Percentiles rank a stretch among this genome's conserved stretches.
Evolutionary conservation across 352 stramenopile species (phyloP).

Genomic region (Globisporangium okanoganense): DNA sequence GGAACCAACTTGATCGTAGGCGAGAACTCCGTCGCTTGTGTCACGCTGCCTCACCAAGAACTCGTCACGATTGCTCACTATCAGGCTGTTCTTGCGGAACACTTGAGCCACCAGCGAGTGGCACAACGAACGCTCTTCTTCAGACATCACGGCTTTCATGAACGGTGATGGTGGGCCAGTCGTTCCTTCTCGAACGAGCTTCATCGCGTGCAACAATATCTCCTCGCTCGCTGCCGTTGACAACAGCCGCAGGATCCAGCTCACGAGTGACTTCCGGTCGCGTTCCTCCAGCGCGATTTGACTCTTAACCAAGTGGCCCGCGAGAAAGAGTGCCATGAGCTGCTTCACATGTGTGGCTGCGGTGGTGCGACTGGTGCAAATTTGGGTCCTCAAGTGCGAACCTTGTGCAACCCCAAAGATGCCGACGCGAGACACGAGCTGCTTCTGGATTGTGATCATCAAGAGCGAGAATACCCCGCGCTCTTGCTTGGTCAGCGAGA

Average conservation of each 20-base stretch:
- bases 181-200: constrained; percentile 51
- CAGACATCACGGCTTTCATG: constrained; percentile 6
- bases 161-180: constrained; percentile 8
- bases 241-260: constrained; percentile 69
- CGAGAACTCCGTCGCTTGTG: constrained; percentile 19
- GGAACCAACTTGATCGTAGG: constrained; percentile 14
- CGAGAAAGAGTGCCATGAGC: constrained; percentile 76
- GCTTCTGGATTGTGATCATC: constrained; percentile 87
- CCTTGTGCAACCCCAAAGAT: constrained; percentile 8
- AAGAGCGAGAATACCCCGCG: constrained; percentile 65
- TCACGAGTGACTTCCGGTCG: constrained; percentile 58
- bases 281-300: constrained; percentile 43
- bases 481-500: constrained; percentile 57
- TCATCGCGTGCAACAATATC: constrained; percentile 60
- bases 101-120: constrained; percentile 32
- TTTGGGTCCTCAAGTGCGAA: constrained; percentile 21
- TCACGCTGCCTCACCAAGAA: constrained; percentile 7
- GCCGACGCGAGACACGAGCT: constrained; percentile 47
- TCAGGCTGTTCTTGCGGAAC: constrained; percentile 43
- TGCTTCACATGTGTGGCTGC: constrained; percentile 55
- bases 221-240: constrained; percentile 54
- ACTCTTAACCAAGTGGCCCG: constrained; percentile 57
- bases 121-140: constrained; percentile 13
- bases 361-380: constrained; percentile 12
- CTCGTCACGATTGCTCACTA: constrained; percentile 19